Evolutionary conservation across 2,329 filamentous ascomycete genomes (phyloP).

Genomic region (Cordyceps fumosorosea): DNA sequence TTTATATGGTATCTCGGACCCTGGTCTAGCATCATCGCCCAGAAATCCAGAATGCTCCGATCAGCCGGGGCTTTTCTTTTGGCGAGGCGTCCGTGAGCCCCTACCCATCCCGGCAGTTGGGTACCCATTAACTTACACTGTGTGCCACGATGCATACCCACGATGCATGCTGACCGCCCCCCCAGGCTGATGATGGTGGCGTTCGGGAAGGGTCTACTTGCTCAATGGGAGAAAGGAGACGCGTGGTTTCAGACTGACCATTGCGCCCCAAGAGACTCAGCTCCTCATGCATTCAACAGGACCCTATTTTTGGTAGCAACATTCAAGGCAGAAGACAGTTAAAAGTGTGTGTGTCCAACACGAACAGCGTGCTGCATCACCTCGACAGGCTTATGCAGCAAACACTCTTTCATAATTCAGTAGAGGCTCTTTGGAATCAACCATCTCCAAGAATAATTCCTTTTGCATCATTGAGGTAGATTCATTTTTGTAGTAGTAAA

Average conservation of each 20-base stretch:
- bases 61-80: not conserved
- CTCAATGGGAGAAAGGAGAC: too few relatives aligned
- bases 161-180: not conserved
- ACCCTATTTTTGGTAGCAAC: not conserved
- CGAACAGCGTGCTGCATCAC: not conserved
- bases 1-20: too few relatives aligned
- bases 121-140: not conserved
- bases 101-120: constrained; percentile 1
- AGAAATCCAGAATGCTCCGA: not conserved
- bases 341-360: not conserved
- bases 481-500: not conserved
- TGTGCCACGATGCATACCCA: not conserved
- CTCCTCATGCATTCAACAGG: not conserved
- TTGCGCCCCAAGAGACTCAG: not conserved
- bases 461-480: not conserved
- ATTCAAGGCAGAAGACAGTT: not conserved
- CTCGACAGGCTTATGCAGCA: not conserved
- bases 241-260: not conserved
- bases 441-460: too few relatives aligned
- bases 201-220: constrained; percentile 4
- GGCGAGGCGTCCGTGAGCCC: not conserved
- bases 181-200: not conserved
- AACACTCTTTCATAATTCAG: not conserved
- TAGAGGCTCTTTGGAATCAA: not conserved
- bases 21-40: not conserved